Base-by-base conservation (phyloP, 176 grass and related monocot genomes). In the Triticum urartu region DNA sequence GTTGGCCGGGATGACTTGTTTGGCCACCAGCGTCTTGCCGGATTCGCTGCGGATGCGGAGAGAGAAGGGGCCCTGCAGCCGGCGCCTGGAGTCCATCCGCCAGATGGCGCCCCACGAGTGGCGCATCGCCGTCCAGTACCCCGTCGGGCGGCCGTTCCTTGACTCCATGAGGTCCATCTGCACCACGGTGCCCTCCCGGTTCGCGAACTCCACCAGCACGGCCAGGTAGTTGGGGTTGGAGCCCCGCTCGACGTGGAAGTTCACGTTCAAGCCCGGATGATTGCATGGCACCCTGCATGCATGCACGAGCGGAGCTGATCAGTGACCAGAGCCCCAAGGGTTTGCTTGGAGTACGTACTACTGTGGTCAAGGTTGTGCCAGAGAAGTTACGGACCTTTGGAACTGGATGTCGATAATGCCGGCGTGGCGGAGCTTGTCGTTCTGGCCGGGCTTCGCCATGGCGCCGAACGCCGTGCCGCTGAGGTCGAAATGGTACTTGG, bases 231-330 rank as follows among this genome's bases (percentile, higher is more conserved):
- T 65, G 2, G 91, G 14, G 89, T 98, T 95, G 0, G 93, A 93
- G 2, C 93, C 95, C n/a, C 77, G 63, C 85, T 95, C 93, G 13
- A 93, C 91, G 33, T 93, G 87, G 91, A 98, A 98, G 32, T 86
- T 75, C 11, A 92, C 20, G 43, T 83, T 76, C 48, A 58, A 30
- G 1, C 91, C 87, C 3, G 63, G 86, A 80, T 84, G 79, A 11
- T 84, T 81, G 89, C 93, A 95, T 2, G 68, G 69, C 64, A 95
- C 93, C 9, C 93, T 93, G 68, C 45, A 80, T 62, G 60, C 81
- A 67, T 58, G 50, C 38, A 39, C 78, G 9, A 7, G 34, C 26
- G 9, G 48, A 21, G 7, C 2, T 17, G 26, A 33, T 67, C 64
- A 67, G 28, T 67, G 28, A 58, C 18, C 5, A 18, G 54, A 21